Conservation (phyloP, 2,329 filamentous ascomycete genomes). For the Whalleya microplaca region DNA sequence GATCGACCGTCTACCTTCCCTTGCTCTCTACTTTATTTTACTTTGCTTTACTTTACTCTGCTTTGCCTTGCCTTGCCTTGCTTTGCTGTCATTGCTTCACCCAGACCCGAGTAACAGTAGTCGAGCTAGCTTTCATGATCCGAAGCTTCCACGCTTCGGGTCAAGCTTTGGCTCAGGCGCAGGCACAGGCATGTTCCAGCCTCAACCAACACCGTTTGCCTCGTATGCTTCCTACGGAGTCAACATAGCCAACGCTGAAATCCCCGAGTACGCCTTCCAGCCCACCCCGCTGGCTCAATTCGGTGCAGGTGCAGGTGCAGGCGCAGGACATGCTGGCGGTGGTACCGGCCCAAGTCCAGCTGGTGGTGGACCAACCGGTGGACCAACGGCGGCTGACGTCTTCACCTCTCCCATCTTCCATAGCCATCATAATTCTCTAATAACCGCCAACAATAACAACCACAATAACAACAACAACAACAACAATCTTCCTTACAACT, state of each 20-base stretch:
- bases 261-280: slow-evolving; percentile 36
- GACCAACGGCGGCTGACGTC: slow-evolving; percentile 27
- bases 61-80: background rate
- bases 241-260: slow-evolving; percentile 33
- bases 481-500: slow-evolving; percentile 23
- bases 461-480: slow-evolving; percentile 1
- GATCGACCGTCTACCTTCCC: background rate
- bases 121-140: slow-evolving; percentile 26
- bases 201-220: slow-evolving; percentile 54
- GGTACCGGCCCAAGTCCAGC: slow-evolving; percentile 8
- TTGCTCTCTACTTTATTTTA: no score
- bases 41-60: no score
- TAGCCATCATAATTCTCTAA: slow-evolving; percentile 21
- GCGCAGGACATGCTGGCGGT: slow-evolving; percentile 8
- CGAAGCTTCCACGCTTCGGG: slow-evolving; percentile 23
- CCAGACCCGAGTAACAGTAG: background rate
- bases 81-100: background rate
- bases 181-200: slow-evolving; percentile 56
- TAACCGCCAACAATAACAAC: slow-evolving; percentile 24
- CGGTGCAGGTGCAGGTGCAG: slow-evolving; percentile 22
- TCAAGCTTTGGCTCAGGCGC: slow-evolving; percentile 27
- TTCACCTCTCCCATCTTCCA: slow-evolving; percentile 32
- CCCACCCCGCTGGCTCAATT: slow-evolving; percentile 35
- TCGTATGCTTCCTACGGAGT: slow-evolving; percentile 49
- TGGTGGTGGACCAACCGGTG: slow-evolving; percentile 27